Conservation (phyloP, 176 grass and related monocot species). For the Rhynchospora breviuscula region DNA sequence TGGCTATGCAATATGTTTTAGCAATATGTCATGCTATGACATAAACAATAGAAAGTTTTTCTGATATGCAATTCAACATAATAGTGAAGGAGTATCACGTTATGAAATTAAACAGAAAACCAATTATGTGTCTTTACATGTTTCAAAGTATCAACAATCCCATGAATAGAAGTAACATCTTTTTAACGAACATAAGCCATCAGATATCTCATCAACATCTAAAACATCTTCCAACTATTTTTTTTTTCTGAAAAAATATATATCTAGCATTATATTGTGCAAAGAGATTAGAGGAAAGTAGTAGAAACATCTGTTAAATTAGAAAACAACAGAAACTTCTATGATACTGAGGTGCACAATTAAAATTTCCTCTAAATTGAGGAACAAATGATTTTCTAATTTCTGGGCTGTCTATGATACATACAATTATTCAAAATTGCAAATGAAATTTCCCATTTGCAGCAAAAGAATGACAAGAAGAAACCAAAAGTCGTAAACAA, state of each 20-base stretch:
- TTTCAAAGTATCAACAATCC: background rate
- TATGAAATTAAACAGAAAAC: background rate
- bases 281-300: background rate
- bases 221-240: background rate
- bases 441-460: background rate
- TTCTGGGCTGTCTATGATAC: background rate
- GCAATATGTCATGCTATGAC: background rate
- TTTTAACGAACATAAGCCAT: too few species aligned
- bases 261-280: background rate
- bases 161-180: too few species aligned
- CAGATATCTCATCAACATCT: too few species aligned
- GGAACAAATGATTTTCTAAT: background rate
- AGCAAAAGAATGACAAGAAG: background rate
- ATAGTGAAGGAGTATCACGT: background rate
- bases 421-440: background rate
- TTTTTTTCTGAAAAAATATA: background rate
- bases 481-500: background rate
- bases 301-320: background rate
- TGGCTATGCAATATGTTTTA: background rate
- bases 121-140: background rate
- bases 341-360: background rate
- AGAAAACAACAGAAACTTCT: background rate
- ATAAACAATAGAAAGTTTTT: background rate
- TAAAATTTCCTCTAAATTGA: background rate
- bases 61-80: background rate